Conservation (phyloP, 164 flowering plant genomes). For the Annona squamosa region DNA sequence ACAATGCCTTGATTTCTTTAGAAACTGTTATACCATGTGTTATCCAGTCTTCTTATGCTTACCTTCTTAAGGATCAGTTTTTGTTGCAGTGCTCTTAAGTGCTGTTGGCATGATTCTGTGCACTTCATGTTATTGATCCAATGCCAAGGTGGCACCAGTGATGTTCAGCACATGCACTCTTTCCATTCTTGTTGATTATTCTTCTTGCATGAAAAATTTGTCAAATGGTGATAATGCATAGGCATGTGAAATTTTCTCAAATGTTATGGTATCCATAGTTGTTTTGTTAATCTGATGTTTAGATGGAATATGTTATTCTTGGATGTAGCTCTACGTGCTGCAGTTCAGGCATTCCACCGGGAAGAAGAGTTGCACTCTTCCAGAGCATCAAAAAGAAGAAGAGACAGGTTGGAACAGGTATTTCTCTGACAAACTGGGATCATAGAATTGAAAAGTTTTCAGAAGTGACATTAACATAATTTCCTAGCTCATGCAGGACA, state of each 20-base stretch:
- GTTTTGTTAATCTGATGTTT: neutral
- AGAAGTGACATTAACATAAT: neutral
- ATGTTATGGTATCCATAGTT: neutral
- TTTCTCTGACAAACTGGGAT: slow-evolving; percentile 11
- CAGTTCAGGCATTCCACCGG: slow-evolving; percentile 73
- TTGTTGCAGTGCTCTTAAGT: neutral
- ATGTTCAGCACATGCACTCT: neutral
- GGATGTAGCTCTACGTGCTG: slow-evolving; percentile 67
- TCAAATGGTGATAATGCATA: too few species aligned
- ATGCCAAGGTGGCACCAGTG: neutral
- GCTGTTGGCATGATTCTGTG: neutral
- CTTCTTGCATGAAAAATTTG: neutral
- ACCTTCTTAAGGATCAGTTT: too few species aligned
- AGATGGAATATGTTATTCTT: slow-evolving; percentile 7
- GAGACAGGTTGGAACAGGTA: slow-evolving; percentile 85
- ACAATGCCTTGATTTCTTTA: too few species aligned
- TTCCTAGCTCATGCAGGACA: slow-evolving; percentile 45
- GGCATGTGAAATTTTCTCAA: too few species aligned
- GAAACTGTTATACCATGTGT: too few species aligned
- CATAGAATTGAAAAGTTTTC: neutral
- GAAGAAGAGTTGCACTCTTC: slow-evolving; percentile 62
- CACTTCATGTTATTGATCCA: neutral
- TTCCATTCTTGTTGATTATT: neutral
- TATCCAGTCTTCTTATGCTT: too few species aligned
- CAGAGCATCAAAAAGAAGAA: slow-evolving; percentile 60